These are phyloP conservation scores for Phyllostachys edulis DNA, from an alignment of 176 grass and related monocot genomes.

Conservation along the genomic window DNA sequence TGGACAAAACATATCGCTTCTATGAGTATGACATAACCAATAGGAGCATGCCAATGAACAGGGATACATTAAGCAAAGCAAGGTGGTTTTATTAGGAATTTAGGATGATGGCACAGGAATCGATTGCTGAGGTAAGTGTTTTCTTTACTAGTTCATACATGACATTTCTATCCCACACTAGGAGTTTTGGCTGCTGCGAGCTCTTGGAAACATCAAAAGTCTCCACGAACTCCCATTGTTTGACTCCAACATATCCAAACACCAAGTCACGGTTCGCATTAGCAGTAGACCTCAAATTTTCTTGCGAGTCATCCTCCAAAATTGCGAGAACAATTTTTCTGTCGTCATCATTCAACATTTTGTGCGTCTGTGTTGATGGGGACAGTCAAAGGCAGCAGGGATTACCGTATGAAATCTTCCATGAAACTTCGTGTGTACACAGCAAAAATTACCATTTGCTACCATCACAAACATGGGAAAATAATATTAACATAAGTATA, in stretches of 20 bases:
- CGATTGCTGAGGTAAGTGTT: neutral
- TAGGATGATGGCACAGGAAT: neutral
- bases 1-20: neutral
- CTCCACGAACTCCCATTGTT: conserved; percentile 90
- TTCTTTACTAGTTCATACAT: conserved; percentile 76
- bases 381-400: conserved; percentile 76
- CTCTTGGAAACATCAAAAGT: conserved; percentile 84
- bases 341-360: conserved; percentile 74
- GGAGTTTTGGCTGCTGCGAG: conserved; percentile 69
- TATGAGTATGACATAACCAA: neutral
- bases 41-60: conserved; percentile 11
- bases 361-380: conserved; percentile 87
- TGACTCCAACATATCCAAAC: conserved; percentile 84
- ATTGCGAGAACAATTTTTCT: conserved; percentile 89
- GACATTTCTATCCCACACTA: conserved; percentile 95
- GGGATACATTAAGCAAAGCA: neutral
- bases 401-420: conserved; percentile 88
- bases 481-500: neutral
- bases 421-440: conserved; percentile 68
- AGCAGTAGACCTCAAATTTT: conserved; percentile 84
- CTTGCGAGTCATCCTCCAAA: conserved; percentile 74
- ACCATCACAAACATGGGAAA: neutral
- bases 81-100: neutral
- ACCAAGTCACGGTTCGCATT: conserved; percentile 89
- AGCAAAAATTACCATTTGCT: neutral